Evolutionary conservation across 176 grass and related monocot species (phyloP).

Genomic region (Echinochloa phyllopogon): DNA sequence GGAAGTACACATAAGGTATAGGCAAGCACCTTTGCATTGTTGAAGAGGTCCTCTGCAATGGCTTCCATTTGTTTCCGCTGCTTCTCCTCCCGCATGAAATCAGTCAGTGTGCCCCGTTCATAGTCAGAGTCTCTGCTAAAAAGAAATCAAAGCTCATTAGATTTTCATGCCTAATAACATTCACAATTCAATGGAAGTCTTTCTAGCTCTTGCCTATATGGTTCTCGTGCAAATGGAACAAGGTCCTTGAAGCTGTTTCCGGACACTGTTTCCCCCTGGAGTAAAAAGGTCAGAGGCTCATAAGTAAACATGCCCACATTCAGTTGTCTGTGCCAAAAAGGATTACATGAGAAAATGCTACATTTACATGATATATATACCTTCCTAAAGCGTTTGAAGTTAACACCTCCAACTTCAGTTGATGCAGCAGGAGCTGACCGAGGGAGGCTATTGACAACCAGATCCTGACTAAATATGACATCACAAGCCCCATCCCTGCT

Average conservation of each 20-base stretch:
- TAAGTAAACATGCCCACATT: conserved; percentile 14
- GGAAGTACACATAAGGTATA: background rate
- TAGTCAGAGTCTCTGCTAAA: conserved; percentile 70
- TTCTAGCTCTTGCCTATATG: conserved; percentile 71
- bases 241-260: conserved; percentile 91
- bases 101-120: conserved; percentile 29
- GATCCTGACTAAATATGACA: conserved; percentile 76
- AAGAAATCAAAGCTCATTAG: conserved; percentile 8
- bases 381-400: conserved; percentile 97
- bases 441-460: conserved; percentile 60
- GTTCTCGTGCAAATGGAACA: conserved; percentile 76
- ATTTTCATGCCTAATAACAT: conserved; percentile 19
- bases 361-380: conserved; percentile 47
- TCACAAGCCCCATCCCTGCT: conserved; percentile 75
- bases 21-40: conserved; percentile 69
- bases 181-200: background rate
- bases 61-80: conserved; percentile 87
- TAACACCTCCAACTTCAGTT: conserved; percentile 48
- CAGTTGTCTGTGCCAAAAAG: conserved; percentile 33
- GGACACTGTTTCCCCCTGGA: conserved; percentile 73
- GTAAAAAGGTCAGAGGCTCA: conserved; percentile 43
- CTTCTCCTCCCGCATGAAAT: conserved; percentile 87
- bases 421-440: conserved; percentile 33
- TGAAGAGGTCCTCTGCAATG: conserved; percentile 85
- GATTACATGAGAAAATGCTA: background rate